Conservation (phyloP, 345 rosid genomes). For the Jatropha curcas region DNA sequence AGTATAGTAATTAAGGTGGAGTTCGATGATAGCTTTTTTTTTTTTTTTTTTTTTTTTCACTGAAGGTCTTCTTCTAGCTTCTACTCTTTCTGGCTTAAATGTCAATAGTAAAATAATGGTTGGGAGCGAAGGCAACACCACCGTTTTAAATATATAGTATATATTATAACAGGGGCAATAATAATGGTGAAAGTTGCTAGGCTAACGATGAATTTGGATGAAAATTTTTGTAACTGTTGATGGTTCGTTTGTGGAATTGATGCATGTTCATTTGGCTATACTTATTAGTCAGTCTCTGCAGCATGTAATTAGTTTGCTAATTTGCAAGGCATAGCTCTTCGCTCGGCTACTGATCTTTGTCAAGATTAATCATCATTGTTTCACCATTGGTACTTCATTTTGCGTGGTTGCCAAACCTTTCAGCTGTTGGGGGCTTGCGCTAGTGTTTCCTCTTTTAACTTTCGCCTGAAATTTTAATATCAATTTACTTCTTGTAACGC, state of each 20-base stretch:
- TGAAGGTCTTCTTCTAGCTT: background rate
- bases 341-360: background rate
- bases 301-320: background rate
- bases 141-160: background rate
- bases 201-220: background rate
- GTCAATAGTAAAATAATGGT: conserved; percentile 4
- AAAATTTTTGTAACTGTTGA: background rate
- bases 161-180: background rate
- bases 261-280: background rate
- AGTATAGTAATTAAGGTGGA: no score
- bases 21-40: no score
- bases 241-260: background rate
- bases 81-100: background rate
- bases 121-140: background rate
- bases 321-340: background rate
- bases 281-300: background rate
- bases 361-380: background rate
- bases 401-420: background rate
- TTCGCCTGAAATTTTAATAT: background rate
- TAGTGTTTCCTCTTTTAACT: background rate
- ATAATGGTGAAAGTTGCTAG: background rate
- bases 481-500: background rate
- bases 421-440: background rate
- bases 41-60: no score
- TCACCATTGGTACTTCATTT: background rate